Conservation (phyloP, 2,329 filamentous ascomycete genomes). For the Colletotrichum cordylinicola region DNA sequence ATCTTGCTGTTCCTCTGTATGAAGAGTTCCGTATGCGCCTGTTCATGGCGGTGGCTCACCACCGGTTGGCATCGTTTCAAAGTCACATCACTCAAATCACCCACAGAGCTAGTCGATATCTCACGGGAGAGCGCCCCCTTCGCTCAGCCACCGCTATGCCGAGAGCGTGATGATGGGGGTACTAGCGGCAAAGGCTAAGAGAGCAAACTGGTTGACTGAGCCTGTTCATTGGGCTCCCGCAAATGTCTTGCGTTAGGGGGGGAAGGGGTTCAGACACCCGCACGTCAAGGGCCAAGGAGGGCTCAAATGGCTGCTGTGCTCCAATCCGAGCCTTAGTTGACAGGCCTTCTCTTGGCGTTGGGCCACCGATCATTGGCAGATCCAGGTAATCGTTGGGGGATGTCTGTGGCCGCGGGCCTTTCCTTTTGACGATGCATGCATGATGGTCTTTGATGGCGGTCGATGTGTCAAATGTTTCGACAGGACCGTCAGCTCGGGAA, state of each 20-base stretch:
- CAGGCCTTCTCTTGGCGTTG: not conserved
- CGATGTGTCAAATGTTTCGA: not conserved
- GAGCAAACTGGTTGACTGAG: not conserved
- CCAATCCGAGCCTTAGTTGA: not conserved
- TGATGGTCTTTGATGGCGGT: not conserved
- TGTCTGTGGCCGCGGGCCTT: not conserved
- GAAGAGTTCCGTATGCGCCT: not conserved
- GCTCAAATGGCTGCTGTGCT: not conserved
- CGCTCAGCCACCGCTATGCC: conserved; percentile 17
- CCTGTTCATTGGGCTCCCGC: not conserved
- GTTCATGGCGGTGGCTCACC: not conserved
- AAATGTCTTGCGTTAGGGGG: not conserved
- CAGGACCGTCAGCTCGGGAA: not conserved
- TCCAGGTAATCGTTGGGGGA: not conserved
- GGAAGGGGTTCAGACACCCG: not conserved
- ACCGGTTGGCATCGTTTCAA: not conserved
- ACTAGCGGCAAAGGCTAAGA: not conserved
- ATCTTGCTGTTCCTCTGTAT: not conserved
- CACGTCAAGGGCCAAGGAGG: not conserved
- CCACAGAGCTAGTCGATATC: not conserved
- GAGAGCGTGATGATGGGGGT: not conserved
- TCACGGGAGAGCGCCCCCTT: not conserved
- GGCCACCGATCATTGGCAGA: not conserved
- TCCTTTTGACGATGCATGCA: not conserved
- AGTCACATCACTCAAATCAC: not conserved